Evolutionary conservation across 2,329 filamentous ascomycete genomes (phyloP), one percentile per base, ranked within the genome.

Genomic region (Paracoccidioides lutzii): DNA sequence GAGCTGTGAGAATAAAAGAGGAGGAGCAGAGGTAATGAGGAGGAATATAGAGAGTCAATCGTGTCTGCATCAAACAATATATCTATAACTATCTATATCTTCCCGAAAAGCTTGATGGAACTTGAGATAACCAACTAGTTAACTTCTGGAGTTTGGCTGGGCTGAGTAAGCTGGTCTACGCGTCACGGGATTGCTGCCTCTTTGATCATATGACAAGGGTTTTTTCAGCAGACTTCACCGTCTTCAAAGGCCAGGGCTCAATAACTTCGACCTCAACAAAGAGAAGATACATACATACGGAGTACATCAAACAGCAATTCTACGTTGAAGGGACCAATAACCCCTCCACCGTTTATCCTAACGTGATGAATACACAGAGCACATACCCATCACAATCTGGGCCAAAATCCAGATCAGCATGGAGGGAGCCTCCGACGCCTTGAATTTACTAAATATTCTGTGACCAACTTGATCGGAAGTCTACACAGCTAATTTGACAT

Each of bases 121-220:
- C 44, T 32, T 41, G 38, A 41, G n/a, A 12, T 22, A 22, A 22
- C 12, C 28, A 12, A 38, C 32, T 50, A 57, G 45, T 50, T 35
- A 33, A 15, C 22, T 49, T 38, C 55, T 57, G 14, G 45, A 48
- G 42, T 42, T 54, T 33, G 28, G 32, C n/a, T 38, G 44, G 14
- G 55, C 55, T 51, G 43, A n/a, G 28, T 49, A 14, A 10, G 15
- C 30, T 43, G 28, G 33, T 22, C 33, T 35, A 55, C 46, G 46
- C 57, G 59, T 60, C 59, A 60, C 59, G 59, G 58, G 58, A 55
- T 53, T 55, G 59, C 42, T 56, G 56, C 59, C 55, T 62, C 53
- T 45, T 14, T 7, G 30, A 50, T 55, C 56, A 59, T 55, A 46
- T 59, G 57, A 55, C 22, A 15, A 32, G 15, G n/a, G 22, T 37